Evolutionary conservation across 805 yeast species (phyloP), one percentile per base, ranked within the genome.

Genomic region (Clavispora fructus): DNA sequence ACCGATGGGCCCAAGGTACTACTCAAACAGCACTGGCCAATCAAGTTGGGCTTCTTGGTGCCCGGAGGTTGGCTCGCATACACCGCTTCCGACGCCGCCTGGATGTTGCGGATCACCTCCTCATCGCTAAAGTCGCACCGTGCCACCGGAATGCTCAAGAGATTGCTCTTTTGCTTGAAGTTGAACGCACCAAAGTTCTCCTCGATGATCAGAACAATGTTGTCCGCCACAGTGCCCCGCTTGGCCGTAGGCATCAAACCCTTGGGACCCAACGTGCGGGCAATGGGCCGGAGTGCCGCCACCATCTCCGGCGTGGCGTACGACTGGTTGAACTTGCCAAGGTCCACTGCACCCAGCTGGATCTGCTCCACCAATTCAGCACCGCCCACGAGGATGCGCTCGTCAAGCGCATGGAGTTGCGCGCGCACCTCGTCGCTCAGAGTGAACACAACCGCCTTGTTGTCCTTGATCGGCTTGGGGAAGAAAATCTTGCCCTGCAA

Each of bases 181-280:
- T 88, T 83, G 57, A 81, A 73, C 35, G 87, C 78, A 28, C 94
- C 94, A 39, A 80, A 67, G 42, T 82, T 79, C 8, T 72, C 67
- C 32, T 64, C 59, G 48, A 91, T 74, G 47, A 84, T 67, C 7
- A 64, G 63, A 17, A 68, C 69, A 28, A 89, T 68, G 56, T 89
- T 80, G n/a, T 79, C 77, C 1, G 85, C 70, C 8, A 92, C 94
- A 1, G 97, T 90, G 14, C 96, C 96, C 60, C 82, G 85, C 69
- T 89, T 90, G 12, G 78, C 82, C 39, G 78, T 77, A 40, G 99
- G 98, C 87, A 91, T 84, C 55, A 94, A 74, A 23, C 95, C 96
- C 59, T 75, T 81, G 29, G 96, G 95, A 48, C 98, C 98, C 56
- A 94, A 75, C 10, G 77, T 69, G 59, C 90, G 79, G n/a, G 94